These are phyloP conservation scores for Fusarium abutilonis DNA, from an alignment of 2,329 filamentous ascomycete genomes.

Conservation along the genomic window DNA sequence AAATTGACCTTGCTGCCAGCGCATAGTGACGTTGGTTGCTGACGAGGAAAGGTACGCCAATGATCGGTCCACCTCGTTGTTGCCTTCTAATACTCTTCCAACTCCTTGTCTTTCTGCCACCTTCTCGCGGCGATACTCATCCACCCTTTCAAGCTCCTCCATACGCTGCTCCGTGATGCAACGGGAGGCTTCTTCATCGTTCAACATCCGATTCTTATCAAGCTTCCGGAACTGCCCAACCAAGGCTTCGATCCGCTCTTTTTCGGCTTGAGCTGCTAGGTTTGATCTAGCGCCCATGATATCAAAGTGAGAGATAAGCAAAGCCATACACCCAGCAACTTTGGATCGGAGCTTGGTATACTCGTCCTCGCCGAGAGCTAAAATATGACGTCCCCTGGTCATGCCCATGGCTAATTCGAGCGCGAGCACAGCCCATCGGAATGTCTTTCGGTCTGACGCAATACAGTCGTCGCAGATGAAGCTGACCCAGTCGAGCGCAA, in stretches of 20 bases:
- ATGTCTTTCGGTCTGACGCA: conserved; percentile 92
- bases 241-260: conserved; percentile 83
- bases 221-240: conserved; percentile 79
- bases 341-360: conserved; percentile 85
- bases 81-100: conserved; percentile 90
- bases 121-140: conserved; percentile 79
- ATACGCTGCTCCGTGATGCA: conserved; percentile 81
- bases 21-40: conserved; percentile 91
- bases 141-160: conserved; percentile 76
- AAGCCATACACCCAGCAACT: conserved; percentile 95
- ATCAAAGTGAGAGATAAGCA: conserved; percentile 97
- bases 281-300: conserved; percentile 98
- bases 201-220: conserved; percentile 76
- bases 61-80: conserved; percentile 94
- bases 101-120: conserved; percentile 87
- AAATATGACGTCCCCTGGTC: conserved; percentile 90
- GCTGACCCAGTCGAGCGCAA: conserved; percentile 95
- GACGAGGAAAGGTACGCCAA: conserved; percentile 93
- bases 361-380: conserved; percentile 89
- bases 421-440: conserved; percentile 95
- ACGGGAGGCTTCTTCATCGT: conserved; percentile 85
- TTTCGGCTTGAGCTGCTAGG: conserved; percentile 92
- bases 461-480: conserved; percentile 98
- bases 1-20: conserved; percentile 99
- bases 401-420: conserved; percentile 98